A percentile compares a stretch with the other conserved stretches of the same genome.
These are phyloP conservation scores for Macrocystidia cucumis DNA, from an alignment of 1,284 basidiomycete species.

Conservation along the genomic window DNA sequence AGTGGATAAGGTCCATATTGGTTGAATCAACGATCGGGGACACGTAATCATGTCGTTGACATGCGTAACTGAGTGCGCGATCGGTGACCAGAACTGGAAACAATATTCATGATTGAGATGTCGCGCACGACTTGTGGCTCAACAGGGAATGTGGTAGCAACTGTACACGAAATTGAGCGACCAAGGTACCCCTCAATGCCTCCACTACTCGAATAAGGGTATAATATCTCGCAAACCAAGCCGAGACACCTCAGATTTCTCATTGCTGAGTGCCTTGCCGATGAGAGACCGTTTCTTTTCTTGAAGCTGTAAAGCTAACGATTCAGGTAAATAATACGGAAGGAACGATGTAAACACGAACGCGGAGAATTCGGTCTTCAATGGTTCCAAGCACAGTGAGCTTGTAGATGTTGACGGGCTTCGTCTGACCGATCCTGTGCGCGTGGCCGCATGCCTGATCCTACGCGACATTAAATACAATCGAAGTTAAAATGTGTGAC, in stretches of 20 bases:
- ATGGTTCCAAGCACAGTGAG: conserved; percentile 85
- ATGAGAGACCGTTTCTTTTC: conserved; percentile 84
- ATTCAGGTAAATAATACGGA: conserved; percentile 3
- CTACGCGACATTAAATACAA: conserved; percentile 27
- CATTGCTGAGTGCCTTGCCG: conserved; percentile 80
- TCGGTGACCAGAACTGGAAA: too few species aligned
- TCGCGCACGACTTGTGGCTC: too few species aligned
- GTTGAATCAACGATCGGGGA: too few species aligned
- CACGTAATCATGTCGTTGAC: too few species aligned
- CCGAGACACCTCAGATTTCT: conserved; percentile 79
- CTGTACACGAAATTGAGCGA: too few species aligned
- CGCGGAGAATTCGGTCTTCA: conserved; percentile 80
- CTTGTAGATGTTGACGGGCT: conserved; percentile 90
- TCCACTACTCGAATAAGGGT: conserved; percentile 74
- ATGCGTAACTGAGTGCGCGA: too few species aligned
- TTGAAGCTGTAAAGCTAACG: conserved; percentile 47
- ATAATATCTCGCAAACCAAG: conserved; percentile 83
- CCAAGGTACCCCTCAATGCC: too few species aligned
- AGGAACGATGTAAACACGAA: conserved; percentile 21
- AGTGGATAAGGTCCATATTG: too few species aligned
- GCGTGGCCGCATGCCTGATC: conserved; percentile 95
- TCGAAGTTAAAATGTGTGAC: not conserved
- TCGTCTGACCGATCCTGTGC: conserved; percentile 83
- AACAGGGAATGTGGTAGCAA: too few species aligned
- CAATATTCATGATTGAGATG: too few species aligned